Conservation (phyloP, 495 filamentous ascomycete genomes). For the Beverwykella pulmonaria region DNA sequence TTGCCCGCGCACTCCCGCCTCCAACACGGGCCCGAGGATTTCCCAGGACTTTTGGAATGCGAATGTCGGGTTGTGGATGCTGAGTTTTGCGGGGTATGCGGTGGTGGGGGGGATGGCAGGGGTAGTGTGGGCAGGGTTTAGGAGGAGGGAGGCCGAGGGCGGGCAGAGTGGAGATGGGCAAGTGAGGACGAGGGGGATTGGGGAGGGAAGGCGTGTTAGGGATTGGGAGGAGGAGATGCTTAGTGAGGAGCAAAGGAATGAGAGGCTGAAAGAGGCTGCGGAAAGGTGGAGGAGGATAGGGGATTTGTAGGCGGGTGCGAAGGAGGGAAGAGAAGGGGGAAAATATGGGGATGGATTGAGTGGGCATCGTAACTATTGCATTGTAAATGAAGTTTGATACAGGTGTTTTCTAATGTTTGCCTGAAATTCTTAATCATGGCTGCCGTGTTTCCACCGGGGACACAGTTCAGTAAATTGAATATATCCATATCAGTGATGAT, state of each 20-base stretch:
- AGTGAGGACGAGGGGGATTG: constrained; percentile 7
- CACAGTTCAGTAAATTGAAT: too few relatives aligned
- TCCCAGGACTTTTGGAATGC: constrained; percentile 14
- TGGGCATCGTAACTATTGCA: too few relatives aligned
- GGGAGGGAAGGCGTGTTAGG: constrained; percentile 13
- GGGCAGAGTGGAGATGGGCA: not conserved
- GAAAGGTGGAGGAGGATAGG: constrained; percentile 17
- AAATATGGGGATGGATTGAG: not conserved
- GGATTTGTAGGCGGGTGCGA: not conserved
- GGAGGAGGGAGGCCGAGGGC: constrained; percentile 5
- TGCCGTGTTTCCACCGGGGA: too few relatives aligned
- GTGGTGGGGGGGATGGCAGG: constrained; percentile 1
- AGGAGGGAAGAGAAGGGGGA: not conserved
- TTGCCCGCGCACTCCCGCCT: too few relatives aligned
- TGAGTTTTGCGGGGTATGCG: constrained; percentile 21
- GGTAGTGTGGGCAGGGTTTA: not conserved
- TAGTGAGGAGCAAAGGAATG: constrained; percentile 8
- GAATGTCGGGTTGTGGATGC: constrained; percentile 14
- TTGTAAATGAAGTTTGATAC: too few relatives aligned
- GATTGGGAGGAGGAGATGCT: constrained; percentile 24
- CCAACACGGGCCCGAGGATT: too few relatives aligned
- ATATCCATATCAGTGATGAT: too few relatives aligned
- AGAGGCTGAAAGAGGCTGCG: constrained; percentile 6
- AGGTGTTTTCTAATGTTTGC: too few relatives aligned
- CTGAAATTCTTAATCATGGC: too few relatives aligned